Conservation (phyloP, 306 rosid genomes). For the Ormosia semicastrata region DNA sequence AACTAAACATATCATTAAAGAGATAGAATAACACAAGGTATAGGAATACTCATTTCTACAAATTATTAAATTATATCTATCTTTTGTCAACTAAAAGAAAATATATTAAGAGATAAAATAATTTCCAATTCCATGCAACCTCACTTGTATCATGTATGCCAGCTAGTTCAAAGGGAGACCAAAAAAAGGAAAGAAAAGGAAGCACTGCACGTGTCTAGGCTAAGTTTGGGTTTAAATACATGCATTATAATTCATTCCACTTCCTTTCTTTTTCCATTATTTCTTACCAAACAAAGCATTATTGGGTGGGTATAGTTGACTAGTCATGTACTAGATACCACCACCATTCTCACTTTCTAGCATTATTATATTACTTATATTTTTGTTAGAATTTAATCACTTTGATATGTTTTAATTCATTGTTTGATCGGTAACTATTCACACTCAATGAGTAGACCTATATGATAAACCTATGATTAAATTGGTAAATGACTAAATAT, state of each 20-base stretch:
- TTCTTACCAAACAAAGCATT: slow-evolving; percentile 12
- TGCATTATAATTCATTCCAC: not conserved
- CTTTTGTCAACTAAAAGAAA: not conserved
- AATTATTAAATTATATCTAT: not conserved
- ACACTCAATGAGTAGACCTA: no score
- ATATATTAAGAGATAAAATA: not conserved
- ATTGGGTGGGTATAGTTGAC: not conserved
- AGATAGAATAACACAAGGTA: not conserved
- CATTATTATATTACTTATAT: no score
- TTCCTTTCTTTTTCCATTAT: not conserved
- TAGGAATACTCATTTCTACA: not conserved
- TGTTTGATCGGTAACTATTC: no score
- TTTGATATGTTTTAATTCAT: no score
- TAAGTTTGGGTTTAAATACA: not conserved
- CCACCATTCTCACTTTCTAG: not conserved
- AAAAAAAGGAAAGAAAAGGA: not conserved
- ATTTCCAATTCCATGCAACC: not conserved
- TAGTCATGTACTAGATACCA: not conserved
- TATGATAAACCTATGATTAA: no score
- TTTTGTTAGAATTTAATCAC: no score
- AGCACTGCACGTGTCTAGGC: not conserved
- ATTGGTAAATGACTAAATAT: no score
- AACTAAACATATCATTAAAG: not conserved
- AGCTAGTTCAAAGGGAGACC: not conserved
- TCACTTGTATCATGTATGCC: not conserved